A percentile compares a stretch with the other conserved stretches of the same genome.
phyloP scores from a whole-genome alignment of 148 eudicot species.

The Hydrangea macrophylla region DNA sequence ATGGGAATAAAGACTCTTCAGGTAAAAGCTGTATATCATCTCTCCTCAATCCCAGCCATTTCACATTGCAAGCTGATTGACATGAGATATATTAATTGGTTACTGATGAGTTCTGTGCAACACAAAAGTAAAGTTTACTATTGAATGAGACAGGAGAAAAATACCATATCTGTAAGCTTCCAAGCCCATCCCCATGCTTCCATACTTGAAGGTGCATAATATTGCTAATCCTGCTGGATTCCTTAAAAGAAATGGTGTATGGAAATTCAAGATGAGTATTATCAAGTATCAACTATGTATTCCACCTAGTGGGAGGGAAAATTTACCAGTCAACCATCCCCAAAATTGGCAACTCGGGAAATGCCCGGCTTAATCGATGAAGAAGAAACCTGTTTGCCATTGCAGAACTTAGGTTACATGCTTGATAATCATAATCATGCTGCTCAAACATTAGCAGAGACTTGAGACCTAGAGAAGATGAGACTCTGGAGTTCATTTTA shows the following conservation, averaged over 20 bases:
- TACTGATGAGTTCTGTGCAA: neutral
- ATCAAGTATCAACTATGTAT: neutral
- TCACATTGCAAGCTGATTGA: constrained; percentile 80
- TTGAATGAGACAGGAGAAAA: neutral
- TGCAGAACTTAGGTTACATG: constrained; percentile 10
- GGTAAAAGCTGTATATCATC: constrained; percentile 75
- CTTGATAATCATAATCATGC: neutral
- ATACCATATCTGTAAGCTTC: constrained; percentile 95
- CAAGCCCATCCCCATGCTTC: constrained; percentile 94
- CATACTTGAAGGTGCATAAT: constrained; percentile 86
- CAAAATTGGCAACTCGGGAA: constrained; percentile 73
- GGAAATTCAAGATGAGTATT: neutral
- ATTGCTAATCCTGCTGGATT: constrained; percentile 95
- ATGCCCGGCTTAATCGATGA: constrained; percentile 68
- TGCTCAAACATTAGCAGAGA: neutral
- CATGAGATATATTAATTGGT: neutral
- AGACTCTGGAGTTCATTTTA: neutral
- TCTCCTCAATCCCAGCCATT: constrained; percentile 81
- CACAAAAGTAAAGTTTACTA: neutral
- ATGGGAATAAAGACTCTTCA: constrained; percentile 61
- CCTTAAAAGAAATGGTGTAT: constrained; percentile 36
- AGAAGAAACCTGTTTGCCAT: constrained; percentile 72
- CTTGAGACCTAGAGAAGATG: neutral
- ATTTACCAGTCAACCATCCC: constrained; percentile 93
- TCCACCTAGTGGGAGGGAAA: neutral